A percentile compares a stretch with the other conserved stretches of the same genome.
These are phyloP conservation scores for Cunninghamia lanceolata DNA, from an alignment of 75 land plant genomes.

Conservation along the genomic window DNA sequence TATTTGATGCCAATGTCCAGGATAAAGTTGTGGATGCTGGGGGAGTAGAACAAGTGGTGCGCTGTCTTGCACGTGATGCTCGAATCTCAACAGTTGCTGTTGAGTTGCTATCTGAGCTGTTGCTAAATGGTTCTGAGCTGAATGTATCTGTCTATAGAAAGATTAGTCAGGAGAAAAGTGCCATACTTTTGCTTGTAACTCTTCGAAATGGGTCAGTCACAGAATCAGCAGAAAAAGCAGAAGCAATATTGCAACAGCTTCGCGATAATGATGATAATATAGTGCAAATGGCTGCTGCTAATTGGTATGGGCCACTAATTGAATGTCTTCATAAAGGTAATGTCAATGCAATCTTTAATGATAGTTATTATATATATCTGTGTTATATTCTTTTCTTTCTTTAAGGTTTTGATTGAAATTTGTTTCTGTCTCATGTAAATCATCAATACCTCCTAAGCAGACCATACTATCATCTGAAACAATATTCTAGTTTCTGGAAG, in stretches of 20 bases:
- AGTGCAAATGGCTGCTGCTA: conserved; percentile 37
- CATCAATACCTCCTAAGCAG: background rate
- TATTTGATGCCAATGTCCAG: conserved; percentile 7
- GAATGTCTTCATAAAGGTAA: conserved; percentile 39
- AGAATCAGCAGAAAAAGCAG: conserved; percentile 46
- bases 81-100: conserved; percentile 37
- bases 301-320: conserved; percentile 51
- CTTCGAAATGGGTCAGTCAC: conserved; percentile 24
- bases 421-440: background rate
- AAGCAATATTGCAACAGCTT: conserved; percentile 28
- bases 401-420: background rate
- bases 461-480: background rate
- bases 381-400: background rate
- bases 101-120: conserved; percentile 40
- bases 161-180: conserved; percentile 31
- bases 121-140: conserved; percentile 28
- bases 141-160: conserved; percentile 21
- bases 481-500: background rate
- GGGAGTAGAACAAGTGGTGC: conserved; percentile 43
- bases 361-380: background rate
- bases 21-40: conserved; percentile 35
- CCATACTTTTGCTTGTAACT: conserved; percentile 43
- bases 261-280: conserved; percentile 44
- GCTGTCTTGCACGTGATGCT: conserved; percentile 37
- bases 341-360: background rate